Evolutionary conservation across 1,139 yeast genomes (phyloP), one percentile per base, ranked within the genome.

Genomic region (Wickerhamomyces sp.): DNA sequence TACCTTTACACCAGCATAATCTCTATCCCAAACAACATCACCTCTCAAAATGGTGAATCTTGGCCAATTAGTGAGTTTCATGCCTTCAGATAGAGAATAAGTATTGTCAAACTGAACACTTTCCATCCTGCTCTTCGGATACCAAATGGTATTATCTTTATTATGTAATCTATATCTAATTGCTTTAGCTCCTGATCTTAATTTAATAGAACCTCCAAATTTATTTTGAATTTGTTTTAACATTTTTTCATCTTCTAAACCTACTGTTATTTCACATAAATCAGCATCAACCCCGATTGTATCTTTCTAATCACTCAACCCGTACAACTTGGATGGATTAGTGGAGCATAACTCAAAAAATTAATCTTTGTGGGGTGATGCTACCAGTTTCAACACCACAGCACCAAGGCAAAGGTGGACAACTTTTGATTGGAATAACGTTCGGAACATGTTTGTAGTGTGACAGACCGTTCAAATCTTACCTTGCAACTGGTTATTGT

Each of bases 31-130:
- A 19, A 61, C 59, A 4, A 63, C 46, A 4, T 50, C 35, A 4
- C 72, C 72, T 39, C 68, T 58, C 13, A 66, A 46, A 13, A 68
- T 48, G 1, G 73, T 67, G 38, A 54, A 67, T 27, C 70, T 52
- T 17, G 74, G 74, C 73, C 73, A 68, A 41, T 68, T 68, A 16
- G 59, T 55, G 40, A 68, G 54, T 10, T 41, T 42, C 55, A 63
- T 49, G 3, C 71, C 72, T 45, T 68, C 73, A 44, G 52, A 68
- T 6, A 73, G 71, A 1, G 73, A 64, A 41, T 68, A 66, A 1
- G 43, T 51, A 43, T 68, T 68, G 9, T 47, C 47, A 25, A 68
- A 47, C 2, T 38, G 37, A 24, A 57, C 54, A 4, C 58, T 52
- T 22, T 52, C 39, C 45, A 62, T 55, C 32, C 52, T 39, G 9